Percentiles rank a stretch among this genome's conserved stretches.
phyloP scores from a whole-genome alignment of 2,329 filamentous ascomycete genomes.

The Trichoderma sp. region DNA sequence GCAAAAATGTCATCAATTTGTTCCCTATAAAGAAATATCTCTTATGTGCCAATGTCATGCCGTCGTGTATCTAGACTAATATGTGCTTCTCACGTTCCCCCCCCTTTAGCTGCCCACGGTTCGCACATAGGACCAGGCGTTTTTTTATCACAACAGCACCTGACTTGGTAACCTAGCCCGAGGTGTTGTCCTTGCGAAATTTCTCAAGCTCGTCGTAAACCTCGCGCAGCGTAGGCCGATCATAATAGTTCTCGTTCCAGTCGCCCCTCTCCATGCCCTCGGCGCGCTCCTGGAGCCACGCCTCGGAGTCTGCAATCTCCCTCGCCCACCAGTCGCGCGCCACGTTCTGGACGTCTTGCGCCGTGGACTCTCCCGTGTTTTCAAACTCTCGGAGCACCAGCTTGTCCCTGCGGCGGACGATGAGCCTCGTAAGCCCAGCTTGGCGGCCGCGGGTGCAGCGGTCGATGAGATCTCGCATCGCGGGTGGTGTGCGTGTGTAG shows the following conservation, averaged over 20 bases:
- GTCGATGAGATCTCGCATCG: conserved; percentile 51
- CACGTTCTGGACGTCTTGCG: conserved; percentile 40
- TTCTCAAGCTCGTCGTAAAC: conserved; percentile 40
- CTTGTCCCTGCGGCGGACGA: conserved; percentile 49
- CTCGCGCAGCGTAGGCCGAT: conserved; percentile 49
- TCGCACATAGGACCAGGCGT: conserved; percentile 5
- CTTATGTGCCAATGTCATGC: background rate
- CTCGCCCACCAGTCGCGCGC: conserved; percentile 51
- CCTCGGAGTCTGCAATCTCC: conserved; percentile 51
- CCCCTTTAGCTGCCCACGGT: background rate
- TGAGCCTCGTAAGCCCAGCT: conserved; percentile 45
- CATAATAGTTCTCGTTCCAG: conserved; percentile 55
- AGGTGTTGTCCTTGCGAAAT: conserved; percentile 31
- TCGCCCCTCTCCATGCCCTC: conserved; percentile 42
- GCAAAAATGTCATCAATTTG: background rate
- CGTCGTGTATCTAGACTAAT: background rate
- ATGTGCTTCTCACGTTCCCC: background rate
- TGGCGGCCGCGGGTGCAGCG: conserved; percentile 54
- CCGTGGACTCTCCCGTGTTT: conserved; percentile 38
- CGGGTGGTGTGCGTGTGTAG: conserved; percentile 50
- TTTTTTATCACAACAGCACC: background rate
- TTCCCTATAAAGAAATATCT: background rate
- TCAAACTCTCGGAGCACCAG: conserved; percentile 46
- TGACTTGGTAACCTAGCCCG: background rate
- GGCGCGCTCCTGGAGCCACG: conserved; percentile 47